Base-by-base conservation (phyloP, 1,284 basidiomycete genomes). In the Hymenochaete sp. region DNA sequence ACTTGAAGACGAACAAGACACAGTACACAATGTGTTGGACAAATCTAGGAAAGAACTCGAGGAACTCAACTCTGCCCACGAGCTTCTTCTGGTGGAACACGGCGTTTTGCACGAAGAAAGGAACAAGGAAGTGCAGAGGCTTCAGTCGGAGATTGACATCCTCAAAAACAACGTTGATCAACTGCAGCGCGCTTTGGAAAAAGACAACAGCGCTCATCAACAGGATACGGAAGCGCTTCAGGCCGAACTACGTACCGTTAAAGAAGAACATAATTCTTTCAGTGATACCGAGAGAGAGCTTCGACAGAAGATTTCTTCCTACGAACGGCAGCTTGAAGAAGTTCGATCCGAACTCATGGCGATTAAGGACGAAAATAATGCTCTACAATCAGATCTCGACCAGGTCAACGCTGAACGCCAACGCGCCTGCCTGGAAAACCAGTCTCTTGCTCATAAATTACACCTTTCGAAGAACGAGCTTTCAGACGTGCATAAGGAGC, bases 321-420 rank as follows among this genome's bases (percentile, higher is more conserved):
- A 52, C 24, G 59, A 57, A 22, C 49, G 52, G 10, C 55, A 60
- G 40, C 47, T 66, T 7, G 56, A 57, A 19, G 57, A 64, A 16
- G 48, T 56, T 8, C 56, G 62, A 25, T 38, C 16, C 2, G 57
- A 62, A 16, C 44, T 66, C 19, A 57, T 62, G 29, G 42, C 55
- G 2, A 46, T 71, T 24, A 68, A 73, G 48, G 65, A 70, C 41
- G 78, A 80, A 59, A 76, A 71, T 37, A 56, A 58, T 4, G 42
- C 49, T 8, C 57, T 81, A 19, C 75, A 82, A 49, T 66, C 67
- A 27, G 66, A 77, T 52, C 67, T 71, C 32, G 82, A 79, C 0
- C 62, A 64, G 13, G 61, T 84, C 13, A 71, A 75, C 45, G 78
- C 79, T 2, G 79, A 85, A 55, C 61, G 75, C 18, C 79, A 86